phyloP scores from a whole-genome alignment of 176 grass and related monocot species.

The Musa itinerans region DNA sequence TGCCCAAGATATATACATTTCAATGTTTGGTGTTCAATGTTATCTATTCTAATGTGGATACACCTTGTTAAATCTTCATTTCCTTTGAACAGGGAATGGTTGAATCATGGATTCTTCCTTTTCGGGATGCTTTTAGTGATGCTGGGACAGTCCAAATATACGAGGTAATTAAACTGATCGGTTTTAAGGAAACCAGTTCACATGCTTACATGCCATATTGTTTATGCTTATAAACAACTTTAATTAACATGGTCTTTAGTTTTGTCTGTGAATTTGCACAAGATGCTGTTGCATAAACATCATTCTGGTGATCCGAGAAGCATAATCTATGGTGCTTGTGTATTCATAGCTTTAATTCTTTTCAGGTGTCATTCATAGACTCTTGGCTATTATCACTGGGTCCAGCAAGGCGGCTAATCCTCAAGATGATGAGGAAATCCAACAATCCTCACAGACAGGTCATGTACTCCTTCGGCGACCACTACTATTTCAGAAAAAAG shows the following conservation, averaged over 20 bases:
- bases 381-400: slow-evolving; percentile 66
- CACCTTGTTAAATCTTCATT: not conserved
- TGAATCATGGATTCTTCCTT: slow-evolving; percentile 56
- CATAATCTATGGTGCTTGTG: not conserved
- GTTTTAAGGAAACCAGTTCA: not conserved
- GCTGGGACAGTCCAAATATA: slow-evolving; percentile 35
- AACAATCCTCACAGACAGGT: slow-evolving; percentile 37
- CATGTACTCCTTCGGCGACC: slow-evolving; percentile 54
- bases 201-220: not conserved
- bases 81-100: slow-evolving; percentile 45
- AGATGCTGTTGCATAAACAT: not conserved
- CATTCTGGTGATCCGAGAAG: not conserved
- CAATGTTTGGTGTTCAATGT: too few species aligned
- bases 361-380: slow-evolving; percentile 84
- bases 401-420: slow-evolving; percentile 38
- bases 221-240: not conserved
- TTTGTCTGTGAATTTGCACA: not conserved
- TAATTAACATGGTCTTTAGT: not conserved
- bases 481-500: slow-evolving; percentile 66
- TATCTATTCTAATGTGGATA: not conserved
- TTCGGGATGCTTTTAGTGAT: slow-evolving; percentile 45
- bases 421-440: slow-evolving; percentile 63
- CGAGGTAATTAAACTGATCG: slow-evolving; percentile 31
- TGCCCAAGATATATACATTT: too few species aligned
- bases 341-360: slow-evolving; percentile 8